These are phyloP conservation scores for Mucor racemosus DNA, from an alignment of 371 early-diverging fungal species.

Conservation along the genomic window DNA sequence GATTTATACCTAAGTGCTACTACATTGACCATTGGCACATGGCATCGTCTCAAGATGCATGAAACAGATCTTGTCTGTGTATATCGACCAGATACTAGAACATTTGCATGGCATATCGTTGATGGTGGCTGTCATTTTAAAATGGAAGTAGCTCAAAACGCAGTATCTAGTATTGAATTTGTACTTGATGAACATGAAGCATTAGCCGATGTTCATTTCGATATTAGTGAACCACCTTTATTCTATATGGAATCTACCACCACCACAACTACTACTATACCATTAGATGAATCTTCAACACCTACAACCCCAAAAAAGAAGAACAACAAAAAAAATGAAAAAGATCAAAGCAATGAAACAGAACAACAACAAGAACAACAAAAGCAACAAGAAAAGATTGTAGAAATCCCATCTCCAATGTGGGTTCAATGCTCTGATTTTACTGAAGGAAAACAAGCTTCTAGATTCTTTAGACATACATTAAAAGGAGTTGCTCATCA, in stretches of 20 bases:
- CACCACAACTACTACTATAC: constrained; percentile 7
- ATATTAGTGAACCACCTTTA: constrained; percentile 63
- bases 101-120: constrained; percentile 75
- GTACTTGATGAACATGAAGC: constrained; percentile 48
- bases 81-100: constrained; percentile 54
- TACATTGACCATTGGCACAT: constrained; percentile 75
- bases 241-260: constrained; percentile 63
- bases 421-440: constrained; percentile 81
- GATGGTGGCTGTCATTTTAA: constrained; percentile 72
- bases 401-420: constrained; percentile 19
- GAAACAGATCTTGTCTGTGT: constrained; percentile 69
- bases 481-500: constrained; percentile 61
- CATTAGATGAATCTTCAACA: constrained; percentile 3
- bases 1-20: constrained; percentile 56
- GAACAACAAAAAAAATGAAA: constrained; percentile 9
- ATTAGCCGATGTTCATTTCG: constrained; percentile 61
- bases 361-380: background rate
- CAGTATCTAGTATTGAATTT: constrained; percentile 63
- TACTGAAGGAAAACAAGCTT: constrained; percentile 76
- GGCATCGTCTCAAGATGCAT: constrained; percentile 73
- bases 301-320: constrained; percentile 9
- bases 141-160: constrained; percentile 68
- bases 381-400: background rate
- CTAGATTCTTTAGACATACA: constrained; percentile 66
- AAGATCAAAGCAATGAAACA: background rate